These are phyloP conservation scores for Friedmanniomyces endolithicus DNA, from an alignment of 495 filamentous ascomycete species.

Conservation along the genomic window DNA sequence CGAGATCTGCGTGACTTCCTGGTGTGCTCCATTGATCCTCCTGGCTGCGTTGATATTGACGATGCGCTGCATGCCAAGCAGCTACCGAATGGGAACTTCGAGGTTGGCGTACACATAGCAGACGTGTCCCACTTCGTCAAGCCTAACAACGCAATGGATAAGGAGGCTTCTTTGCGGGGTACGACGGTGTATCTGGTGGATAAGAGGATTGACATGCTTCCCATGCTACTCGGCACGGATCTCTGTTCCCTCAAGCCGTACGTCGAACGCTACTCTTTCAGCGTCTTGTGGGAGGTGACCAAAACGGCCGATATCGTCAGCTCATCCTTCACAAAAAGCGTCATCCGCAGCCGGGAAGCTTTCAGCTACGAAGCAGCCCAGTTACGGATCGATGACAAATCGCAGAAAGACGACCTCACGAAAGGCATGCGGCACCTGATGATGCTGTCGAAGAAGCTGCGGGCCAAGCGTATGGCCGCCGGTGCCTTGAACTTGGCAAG, in stretches of 20 bases:
- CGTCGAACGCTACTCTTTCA: conserved; percentile 94
- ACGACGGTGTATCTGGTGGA: conserved; percentile 97
- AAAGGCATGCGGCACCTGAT: conserved; percentile 79
- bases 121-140: conserved; percentile 98
- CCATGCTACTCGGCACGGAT: conserved; percentile 87
- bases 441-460: conserved; percentile 83
- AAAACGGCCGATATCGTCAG: conserved; percentile 72
- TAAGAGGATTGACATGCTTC: conserved; percentile 98
- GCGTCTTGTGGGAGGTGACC: conserved; percentile 85
- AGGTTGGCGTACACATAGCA: conserved; percentile 97
- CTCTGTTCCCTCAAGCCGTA: conserved; percentile 95
- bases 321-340: conserved; percentile 82
- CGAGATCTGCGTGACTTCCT: conserved; percentile 72
- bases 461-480: conserved; percentile 88
- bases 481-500: conserved; percentile 90
- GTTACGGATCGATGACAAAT: conserved; percentile 74
- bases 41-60: conserved; percentile 95
- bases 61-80: conserved; percentile 82
- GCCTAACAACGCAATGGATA: conserved; percentile 93
- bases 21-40: conserved; percentile 94
- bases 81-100: conserved; percentile 84
- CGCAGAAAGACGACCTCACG: conserved; percentile 77
- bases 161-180: conserved; percentile 80
- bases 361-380: conserved; percentile 97
- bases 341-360: conserved; percentile 93